These are phyloP conservation scores for Termitomyces bulborhizus DNA, from an alignment of 768 basidiomycete species.

Conservation along the genomic window DNA sequence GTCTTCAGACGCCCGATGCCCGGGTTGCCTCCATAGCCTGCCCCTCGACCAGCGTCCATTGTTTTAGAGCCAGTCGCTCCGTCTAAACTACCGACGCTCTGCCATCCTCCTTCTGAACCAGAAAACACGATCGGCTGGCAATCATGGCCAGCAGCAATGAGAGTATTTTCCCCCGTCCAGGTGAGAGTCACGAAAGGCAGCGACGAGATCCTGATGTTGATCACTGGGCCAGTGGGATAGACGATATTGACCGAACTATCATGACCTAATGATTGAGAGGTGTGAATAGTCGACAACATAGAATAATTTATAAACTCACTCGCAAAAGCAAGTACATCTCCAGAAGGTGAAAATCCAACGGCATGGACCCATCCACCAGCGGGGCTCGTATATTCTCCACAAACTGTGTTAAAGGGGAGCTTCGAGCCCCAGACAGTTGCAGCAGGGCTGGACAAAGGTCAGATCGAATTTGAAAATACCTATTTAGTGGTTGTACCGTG, in stretches of 20 bases:
- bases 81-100: conserved; percentile 74
- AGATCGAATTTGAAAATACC: neutral
- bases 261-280: conserved; percentile 53
- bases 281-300: neutral
- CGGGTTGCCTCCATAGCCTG: conserved; percentile 39
- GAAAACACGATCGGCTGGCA: conserved; percentile 91
- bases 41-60: conserved; percentile 29
- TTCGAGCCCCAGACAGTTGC: conserved; percentile 97
- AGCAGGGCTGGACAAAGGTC: conserved; percentile 52
- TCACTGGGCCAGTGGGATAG: conserved; percentile 78
- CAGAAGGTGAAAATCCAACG: conserved; percentile 94
- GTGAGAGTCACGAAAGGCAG: conserved; percentile 81
- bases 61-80: conserved; percentile 55
- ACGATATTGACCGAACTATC: conserved; percentile 92
- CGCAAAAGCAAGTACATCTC: conserved; percentile 89
- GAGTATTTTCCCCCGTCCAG: conserved; percentile 76
- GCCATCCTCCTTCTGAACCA: conserved; percentile 76
- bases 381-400: conserved; percentile 86
- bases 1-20: conserved; percentile 78
- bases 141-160: conserved; percentile 95
- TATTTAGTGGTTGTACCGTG: conserved; percentile 44
- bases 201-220: conserved; percentile 68
- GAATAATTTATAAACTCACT: conserved; percentile 47
- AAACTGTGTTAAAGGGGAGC: conserved; percentile 95
- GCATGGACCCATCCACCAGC: conserved; percentile 97